phyloP scores from a whole-genome alignment of 257 asterid species.

The Solanum peruvianum region DNA sequence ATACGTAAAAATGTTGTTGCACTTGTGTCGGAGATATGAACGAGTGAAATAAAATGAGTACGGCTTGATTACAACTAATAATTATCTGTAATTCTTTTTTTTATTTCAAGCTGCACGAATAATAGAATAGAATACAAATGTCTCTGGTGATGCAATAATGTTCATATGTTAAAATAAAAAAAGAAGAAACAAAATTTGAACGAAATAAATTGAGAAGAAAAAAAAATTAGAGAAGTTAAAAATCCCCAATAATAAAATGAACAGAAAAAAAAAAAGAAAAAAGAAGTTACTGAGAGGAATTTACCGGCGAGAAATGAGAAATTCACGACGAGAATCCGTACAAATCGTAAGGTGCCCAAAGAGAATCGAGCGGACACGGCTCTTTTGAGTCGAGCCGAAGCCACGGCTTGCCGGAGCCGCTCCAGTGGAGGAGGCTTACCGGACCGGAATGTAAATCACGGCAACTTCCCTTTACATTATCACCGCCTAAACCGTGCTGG shows the following conservation, averaged over 20 bases:
- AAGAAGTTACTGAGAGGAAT: conserved; percentile 23
- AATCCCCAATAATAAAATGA: background rate
- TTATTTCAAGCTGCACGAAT: conserved; percentile 9
- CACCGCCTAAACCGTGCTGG: conserved; percentile 91
- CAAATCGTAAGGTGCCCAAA: conserved; percentile 84
- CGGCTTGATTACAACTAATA: background rate
- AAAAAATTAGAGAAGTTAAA: conserved; percentile 4
- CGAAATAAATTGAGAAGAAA: conserved; percentile 8
- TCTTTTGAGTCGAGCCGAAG: conserved; percentile 64
- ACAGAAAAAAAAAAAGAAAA: background rate
- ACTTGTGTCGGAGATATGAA: no score
- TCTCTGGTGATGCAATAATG: conserved; percentile 1
- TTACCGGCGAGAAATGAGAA: conserved; percentile 32
- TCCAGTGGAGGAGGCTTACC: conserved; percentile 95
- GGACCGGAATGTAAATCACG: conserved; percentile 83
- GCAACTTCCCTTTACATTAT: conserved; percentile 78
- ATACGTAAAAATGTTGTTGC: no score
- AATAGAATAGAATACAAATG: conserved; percentile 28
- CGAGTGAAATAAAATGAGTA: background rate
- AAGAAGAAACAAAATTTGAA: conserved; percentile 8
- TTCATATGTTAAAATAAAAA: conserved; percentile 16
- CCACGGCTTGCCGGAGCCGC: conserved; percentile 95
- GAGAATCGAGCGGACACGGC: conserved; percentile 67
- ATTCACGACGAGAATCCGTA: conserved; percentile 33
- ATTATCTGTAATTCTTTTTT: conserved; percentile 3